Conservation (phyloP, 75 land plant species). For the Isoetes taiwanensis region DNA sequence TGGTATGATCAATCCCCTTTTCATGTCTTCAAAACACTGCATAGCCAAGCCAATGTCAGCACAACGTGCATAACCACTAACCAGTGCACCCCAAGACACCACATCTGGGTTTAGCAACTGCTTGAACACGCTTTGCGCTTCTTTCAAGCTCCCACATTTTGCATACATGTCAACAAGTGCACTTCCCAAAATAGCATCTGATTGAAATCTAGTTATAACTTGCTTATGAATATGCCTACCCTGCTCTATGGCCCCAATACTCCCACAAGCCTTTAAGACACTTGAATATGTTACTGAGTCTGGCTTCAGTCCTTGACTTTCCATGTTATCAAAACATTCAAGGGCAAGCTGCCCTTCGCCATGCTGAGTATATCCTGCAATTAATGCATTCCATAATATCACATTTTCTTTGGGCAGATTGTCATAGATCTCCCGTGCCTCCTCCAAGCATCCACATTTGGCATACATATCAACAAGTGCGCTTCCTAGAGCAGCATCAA, state of each 20-base stretch:
- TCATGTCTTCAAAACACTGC: no score
- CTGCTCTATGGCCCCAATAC: no score
- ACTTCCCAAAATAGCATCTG: no score
- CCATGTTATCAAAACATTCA: conserved; percentile 27
- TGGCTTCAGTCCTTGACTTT: conserved; percentile 17
- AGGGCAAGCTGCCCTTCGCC: conserved; percentile 15
- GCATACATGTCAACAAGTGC: conserved; percentile 42
- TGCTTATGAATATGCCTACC: no score
- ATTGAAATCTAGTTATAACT: no score
- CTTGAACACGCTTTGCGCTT: conserved; percentile 16
- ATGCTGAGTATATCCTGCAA: conserved; percentile 13
- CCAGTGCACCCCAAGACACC: not conserved
- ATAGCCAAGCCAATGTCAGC: no score
- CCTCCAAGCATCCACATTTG: conserved; percentile 9
- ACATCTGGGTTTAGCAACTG: conserved; percentile 24
- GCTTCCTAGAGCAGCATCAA: conserved; percentile 20
- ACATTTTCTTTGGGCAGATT: conserved; percentile 21
- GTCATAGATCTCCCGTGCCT: conserved; percentile 22
- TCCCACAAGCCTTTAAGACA: not conserved
- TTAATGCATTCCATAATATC: conserved; percentile 28
- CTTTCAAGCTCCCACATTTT: conserved; percentile 22
- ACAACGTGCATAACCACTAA: not conserved
- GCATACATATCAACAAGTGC: conserved; percentile 26
- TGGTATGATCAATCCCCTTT: no score
- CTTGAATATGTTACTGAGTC: conserved; percentile 22